These are phyloP conservation scores for Beauveria sp. DNA, from an alignment of 2,329 filamentous ascomycete species.

Conservation along the genomic window DNA sequence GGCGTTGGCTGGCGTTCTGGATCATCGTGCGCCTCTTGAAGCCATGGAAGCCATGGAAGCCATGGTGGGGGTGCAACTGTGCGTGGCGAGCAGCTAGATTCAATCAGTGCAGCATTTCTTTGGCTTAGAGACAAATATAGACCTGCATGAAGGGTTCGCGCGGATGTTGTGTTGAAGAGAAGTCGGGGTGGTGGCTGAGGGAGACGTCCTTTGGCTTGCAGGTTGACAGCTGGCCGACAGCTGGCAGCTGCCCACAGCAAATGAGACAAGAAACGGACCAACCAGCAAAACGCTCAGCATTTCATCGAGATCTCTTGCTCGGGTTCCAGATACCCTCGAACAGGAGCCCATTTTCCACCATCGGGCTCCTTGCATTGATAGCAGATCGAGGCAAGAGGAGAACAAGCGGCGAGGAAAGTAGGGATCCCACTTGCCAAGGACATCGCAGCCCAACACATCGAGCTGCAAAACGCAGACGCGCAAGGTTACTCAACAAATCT, in stretches of 20 bases:
- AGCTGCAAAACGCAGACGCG: not conserved
- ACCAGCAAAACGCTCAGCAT: not conserved
- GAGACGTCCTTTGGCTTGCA: not conserved
- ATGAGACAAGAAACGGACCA: not conserved
- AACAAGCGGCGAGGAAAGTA: not conserved
- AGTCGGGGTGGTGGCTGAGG: not conserved
- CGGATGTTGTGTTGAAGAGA: not conserved
- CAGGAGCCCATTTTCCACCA: not conserved
- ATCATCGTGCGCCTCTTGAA: not conserved
- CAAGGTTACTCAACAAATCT: not conserved
- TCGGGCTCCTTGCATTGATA: not conserved
- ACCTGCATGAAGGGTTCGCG: not conserved
- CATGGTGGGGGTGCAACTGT: not conserved
- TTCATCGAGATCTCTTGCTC: not conserved
- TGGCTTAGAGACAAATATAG: not conserved
- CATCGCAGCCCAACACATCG: not conserved
- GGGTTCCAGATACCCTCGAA: not conserved
- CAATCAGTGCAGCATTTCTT: not conserved
- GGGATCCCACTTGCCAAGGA: not conserved
- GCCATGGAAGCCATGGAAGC: not conserved
- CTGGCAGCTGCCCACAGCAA: not conserved
- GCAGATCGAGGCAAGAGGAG: not conserved
- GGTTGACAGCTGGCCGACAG: conserved; percentile 1
- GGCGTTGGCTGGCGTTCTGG: not conserved
- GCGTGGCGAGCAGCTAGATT: not conserved